phyloP scores from a whole-genome alignment of 2,329 filamentous ascomycete genomes.

The Aspergillus fumigatiaffinis region DNA sequence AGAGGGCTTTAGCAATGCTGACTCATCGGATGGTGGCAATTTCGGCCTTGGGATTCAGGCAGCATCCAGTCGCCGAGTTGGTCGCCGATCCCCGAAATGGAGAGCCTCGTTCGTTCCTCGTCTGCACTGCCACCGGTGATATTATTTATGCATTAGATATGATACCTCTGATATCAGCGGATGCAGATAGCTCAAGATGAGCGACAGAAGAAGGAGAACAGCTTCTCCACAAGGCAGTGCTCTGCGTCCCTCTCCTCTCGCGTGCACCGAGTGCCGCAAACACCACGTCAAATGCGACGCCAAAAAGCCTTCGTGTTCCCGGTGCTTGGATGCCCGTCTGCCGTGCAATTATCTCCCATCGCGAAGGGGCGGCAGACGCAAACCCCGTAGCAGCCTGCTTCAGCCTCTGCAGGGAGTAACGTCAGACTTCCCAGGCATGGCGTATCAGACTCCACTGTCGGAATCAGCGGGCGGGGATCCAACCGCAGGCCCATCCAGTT shows the following conservation, averaged over 20 bases:
- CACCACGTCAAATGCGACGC: slow-evolving; percentile 74
- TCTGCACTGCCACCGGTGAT: neutral
- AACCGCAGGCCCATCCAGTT: slow-evolving; percentile 7
- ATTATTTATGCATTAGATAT: neutral
- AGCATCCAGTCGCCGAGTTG: neutral
- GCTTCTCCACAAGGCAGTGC: slow-evolving; percentile 4
- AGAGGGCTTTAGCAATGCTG: too few species aligned
- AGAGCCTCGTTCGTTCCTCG: neutral
- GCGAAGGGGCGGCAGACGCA: slow-evolving; percentile 55
- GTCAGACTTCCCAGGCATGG: neutral
- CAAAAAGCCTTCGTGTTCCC: slow-evolving; percentile 58
- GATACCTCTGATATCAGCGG: neutral
- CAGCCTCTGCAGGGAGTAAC: slow-evolving; percentile 3
- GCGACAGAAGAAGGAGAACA: slow-evolving; percentile 12
- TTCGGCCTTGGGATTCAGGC: neutral
- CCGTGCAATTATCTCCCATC: slow-evolving; percentile 68
- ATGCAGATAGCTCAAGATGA: neutral
- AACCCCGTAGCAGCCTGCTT: slow-evolving; percentile 20
- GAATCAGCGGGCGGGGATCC: neutral
- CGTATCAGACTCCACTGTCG: neutral
- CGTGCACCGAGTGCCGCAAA: slow-evolving; percentile 44
- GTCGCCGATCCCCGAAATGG: neutral
- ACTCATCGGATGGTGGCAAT: neutral
- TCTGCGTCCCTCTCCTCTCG: slow-evolving; percentile 33
- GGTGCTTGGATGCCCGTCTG: slow-evolving; percentile 56